Evolutionary conservation across 2,329 filamentous ascomycete species (phyloP), one percentile per base, ranked within the genome.

Genomic region (Nakataea oryzae): DNA sequence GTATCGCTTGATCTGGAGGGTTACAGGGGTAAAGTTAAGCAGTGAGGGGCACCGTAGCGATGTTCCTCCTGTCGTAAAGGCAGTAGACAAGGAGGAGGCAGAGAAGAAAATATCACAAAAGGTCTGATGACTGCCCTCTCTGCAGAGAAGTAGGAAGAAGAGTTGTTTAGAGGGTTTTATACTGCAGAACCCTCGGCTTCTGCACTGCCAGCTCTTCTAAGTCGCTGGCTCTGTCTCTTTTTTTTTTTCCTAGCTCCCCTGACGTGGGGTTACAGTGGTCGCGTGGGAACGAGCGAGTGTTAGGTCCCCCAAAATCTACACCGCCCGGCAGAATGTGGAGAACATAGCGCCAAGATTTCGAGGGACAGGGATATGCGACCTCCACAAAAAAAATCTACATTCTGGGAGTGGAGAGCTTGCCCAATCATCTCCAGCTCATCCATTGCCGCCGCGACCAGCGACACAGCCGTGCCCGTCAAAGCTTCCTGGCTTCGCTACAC

Each of bases 381-480:
- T 62, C 60, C 64, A 66, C 65, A 68, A 67, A 55, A 61, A 56
- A 61, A 61, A 54, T 60, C 59, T 60, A 60, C 59, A 56, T 56
- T 69, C 68, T 58, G 61, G 63, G 62, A 62, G 66, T 65, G 65
- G 68, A 65, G 63, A 60, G 57, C 47, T 60, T 54, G 58, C 55
- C 64, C 62, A 61, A 61, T 63, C 61, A 64, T 21, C 59, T 58
- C 54, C 58, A 27, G 30, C 30, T 26, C 59, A 64, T 61, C 67
- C 63, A 62, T 64, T 56, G 24, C 27, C 54, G 54, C 27, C 26
- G 24, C 54, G 54, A 24, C 34, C 59, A 56, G 24, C 54, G 26
- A 57, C 50, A 54, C 59, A 54, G 34, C 29, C 54, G 59, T 54
- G n/a, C 32, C 28, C 50, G 29, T 28, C 54, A 26, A 57, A 56